These are phyloP conservation scores for Astrothelium subdiscretum DNA, from an alignment of 495 filamentous ascomycete genomes.

Conservation along the genomic window DNA sequence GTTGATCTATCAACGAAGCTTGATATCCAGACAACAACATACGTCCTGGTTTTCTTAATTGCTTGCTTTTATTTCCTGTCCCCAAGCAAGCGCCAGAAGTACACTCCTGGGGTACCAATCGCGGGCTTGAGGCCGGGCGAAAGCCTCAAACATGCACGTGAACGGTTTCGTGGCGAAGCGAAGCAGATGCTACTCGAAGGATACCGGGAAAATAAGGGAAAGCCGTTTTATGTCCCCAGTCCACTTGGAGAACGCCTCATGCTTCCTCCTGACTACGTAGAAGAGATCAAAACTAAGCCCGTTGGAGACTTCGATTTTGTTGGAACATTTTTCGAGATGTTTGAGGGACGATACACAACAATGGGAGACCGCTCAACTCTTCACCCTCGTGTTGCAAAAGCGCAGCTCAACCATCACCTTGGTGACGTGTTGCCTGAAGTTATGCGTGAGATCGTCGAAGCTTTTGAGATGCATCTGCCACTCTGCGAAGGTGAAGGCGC, in stretches of 20 bases:
- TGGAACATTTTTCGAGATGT: not conserved
- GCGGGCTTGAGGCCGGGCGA: not conserved
- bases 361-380: not conserved
- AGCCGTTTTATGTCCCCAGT: not conserved
- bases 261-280: not conserved
- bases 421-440: not conserved
- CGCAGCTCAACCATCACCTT: not conserved
- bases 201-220: not conserved
- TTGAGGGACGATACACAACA: not conserved
- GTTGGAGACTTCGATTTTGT: not conserved
- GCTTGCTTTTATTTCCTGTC: not conserved
- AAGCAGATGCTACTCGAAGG: not conserved
- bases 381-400: not conserved
- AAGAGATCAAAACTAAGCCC: not conserved
- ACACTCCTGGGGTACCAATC: not conserved
- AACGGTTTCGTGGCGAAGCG: not conserved
- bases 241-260: not conserved
- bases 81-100: not conserved
- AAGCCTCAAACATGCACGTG: not conserved
- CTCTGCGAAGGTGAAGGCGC: not conserved
- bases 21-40: too few species aligned
- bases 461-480: not conserved
- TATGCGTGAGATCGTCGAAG: not conserved
- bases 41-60: too few species aligned
- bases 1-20: too few species aligned